Conservation (phyloP, 257 asterid genomes). For the Solanum neorickii region DNA sequence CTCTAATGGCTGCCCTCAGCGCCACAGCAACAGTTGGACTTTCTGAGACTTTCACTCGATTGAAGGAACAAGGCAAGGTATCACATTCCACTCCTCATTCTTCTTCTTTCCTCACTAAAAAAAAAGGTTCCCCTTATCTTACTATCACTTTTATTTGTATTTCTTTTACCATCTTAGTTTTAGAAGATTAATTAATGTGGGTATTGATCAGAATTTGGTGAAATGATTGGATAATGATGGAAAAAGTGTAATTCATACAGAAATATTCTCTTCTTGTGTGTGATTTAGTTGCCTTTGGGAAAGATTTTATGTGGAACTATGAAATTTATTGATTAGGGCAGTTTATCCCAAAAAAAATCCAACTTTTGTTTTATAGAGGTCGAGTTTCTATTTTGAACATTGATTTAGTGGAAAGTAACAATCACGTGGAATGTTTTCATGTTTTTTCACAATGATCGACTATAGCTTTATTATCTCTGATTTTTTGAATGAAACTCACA, state of each 20-base stretch:
- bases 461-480: not conserved
- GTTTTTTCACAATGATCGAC: not conserved
- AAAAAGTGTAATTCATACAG: not conserved
- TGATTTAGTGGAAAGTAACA: not conserved
- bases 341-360: not conserved
- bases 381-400: not conserved
- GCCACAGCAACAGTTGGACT: slow-evolving; percentile 36
- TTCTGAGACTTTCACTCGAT: slow-evolving; percentile 52
- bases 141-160: not conserved
- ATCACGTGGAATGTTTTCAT: not conserved
- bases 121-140: not conserved
- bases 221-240: not conserved
- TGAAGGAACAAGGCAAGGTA: slow-evolving; percentile 63
- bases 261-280: not conserved
- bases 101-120: not conserved
- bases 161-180: not conserved
- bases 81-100: not conserved
- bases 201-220: not conserved
- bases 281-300: not conserved
- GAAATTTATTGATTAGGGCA: not conserved
- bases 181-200: not conserved
- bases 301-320: not conserved
- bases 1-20: slow-evolving; percentile 45
- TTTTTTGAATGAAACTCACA: not conserved
- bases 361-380: not conserved